Evolutionary conservation across 345 rosid species (phyloP), one percentile per base, ranked within the genome.

Genomic region (Luvunga scandens): DNA sequence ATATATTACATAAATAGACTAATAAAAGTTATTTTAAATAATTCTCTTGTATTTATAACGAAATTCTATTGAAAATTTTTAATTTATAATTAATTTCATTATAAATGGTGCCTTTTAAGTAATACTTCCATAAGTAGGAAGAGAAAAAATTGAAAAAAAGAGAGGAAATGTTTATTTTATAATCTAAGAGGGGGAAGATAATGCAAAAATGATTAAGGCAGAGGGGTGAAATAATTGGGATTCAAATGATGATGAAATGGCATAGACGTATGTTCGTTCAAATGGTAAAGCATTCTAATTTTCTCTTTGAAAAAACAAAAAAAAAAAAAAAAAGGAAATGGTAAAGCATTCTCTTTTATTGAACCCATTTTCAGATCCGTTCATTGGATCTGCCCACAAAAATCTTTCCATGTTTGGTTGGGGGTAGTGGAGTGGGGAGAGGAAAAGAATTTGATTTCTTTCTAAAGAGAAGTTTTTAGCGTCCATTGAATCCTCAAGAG

Each of bases 291-390:
- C 45, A 39, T 39, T 9, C 0, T 39, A 2, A 39, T 36, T 36
- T n/a, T n/a, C n/a, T n/a, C n/a, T n/a, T n/a, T n/a, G n/a, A n/a
- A n/a, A n/a, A n/a, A n/a, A n/a, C n/a, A n/a, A n/a, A n/a, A n/a
- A n/a, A n/a, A n/a, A n/a, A n/a, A n/a, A 33, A 33, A 34, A 34
- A 5, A 34, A 5, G 6, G 18, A 18, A 2, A 5, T 66, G 28
- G 65, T 22, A 28, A 55, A 14, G 6, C 34, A 16, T 38, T 38
- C 2, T 38, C 39, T 1, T 53, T 67, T 71, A 68, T 24, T 75
- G 98, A 7, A 7, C 39, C 94, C 25, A 87, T 90, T 50, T 93
- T 95, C 85, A 90, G 86, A 88, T 85, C 89, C 14, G 83, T 90
- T 31, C 24, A 86, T 93, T 57, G 87, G 88, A 77, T 85, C 90